A percentile compares a stretch with the other conserved stretches of the same genome.
phyloP scores from a whole-genome alignment of 2,329 filamentous ascomycete species.

The Aspergillus cejpii region DNA sequence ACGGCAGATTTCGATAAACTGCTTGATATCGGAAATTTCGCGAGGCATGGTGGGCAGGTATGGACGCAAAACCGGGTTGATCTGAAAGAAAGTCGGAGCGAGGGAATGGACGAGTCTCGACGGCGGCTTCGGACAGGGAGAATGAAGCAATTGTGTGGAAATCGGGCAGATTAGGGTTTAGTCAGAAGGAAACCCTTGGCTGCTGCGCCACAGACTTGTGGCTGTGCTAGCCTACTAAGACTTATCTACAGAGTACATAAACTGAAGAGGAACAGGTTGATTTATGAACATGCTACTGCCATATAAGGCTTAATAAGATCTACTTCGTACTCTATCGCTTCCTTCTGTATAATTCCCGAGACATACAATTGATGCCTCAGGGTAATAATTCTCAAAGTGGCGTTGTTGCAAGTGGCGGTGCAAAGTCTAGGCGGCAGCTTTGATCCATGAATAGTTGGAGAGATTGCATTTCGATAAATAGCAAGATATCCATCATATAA shows the following conservation, averaged over 20 bases:
- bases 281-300: no score
- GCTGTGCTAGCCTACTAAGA: background rate
- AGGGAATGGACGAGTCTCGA: conserved; percentile 16
- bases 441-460: background rate
- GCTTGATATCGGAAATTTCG: conserved; percentile 97
- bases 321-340: no score
- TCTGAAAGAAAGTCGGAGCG: conserved; percentile 8
- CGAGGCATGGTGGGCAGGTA: conserved; percentile 80
- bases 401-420: conserved; percentile 8
- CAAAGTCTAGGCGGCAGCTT: conserved; percentile 6
- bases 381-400: background rate
- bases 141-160: conserved; percentile 13
- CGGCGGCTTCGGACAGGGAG: conserved; percentile 2
- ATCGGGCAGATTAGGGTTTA: conserved; percentile 23
- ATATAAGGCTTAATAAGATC: no score
- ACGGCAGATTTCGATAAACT: conserved; percentile 99
- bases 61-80: conserved; percentile 12
- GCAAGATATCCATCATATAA: no score
- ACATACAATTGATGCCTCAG: no score
- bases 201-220: background rate
- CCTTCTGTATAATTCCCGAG: no score
- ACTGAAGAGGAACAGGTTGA: no score
- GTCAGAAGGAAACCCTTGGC: conserved; percentile 15
- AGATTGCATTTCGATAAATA: no score
- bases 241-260: no score